Percentiles rank a stretch among this genome's conserved stretches.
These are phyloP conservation scores for Salix brachista DNA, from an alignment of 345 rosid genomes.

Conservation along the genomic window DNA sequence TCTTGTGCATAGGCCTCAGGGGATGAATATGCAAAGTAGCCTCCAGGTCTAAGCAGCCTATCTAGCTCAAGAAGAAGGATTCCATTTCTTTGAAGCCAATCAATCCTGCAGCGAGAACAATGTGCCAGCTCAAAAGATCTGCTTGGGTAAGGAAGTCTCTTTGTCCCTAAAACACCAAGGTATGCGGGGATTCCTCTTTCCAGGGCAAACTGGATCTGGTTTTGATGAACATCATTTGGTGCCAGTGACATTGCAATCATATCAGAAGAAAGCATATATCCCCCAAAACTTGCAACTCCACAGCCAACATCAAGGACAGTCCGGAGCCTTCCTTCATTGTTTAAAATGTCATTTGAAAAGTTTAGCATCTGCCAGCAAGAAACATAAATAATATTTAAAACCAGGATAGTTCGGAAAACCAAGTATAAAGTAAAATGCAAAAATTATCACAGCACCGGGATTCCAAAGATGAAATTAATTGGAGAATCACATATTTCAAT, in stretches of 20 bases:
- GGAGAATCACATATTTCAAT: background rate
- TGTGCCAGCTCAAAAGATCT: constrained; percentile 98
- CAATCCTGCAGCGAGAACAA: constrained; percentile 96
- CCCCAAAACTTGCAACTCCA: constrained; percentile 99
- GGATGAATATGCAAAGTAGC: constrained; percentile 96
- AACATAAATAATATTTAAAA: background rate
- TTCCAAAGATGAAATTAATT: background rate
- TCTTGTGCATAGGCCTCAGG: constrained; percentile 99
- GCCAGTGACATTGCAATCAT: constrained; percentile 87
- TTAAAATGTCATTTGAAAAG: constrained; percentile 62
- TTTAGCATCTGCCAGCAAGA: constrained; percentile 85
- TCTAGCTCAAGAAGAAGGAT: constrained; percentile 97
- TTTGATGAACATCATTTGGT: constrained; percentile 98
- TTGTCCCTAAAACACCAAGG: constrained; percentile 94
- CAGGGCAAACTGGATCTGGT: constrained; percentile 97
- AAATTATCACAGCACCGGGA: background rate
- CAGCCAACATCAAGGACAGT: constrained; percentile 98
- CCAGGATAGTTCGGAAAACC: background rate
- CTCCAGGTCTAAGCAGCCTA: constrained; percentile 93
- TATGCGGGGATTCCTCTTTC: constrained; percentile 99
- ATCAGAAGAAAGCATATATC: constrained; percentile 79
- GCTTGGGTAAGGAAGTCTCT: constrained; percentile 97
- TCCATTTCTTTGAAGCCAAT: constrained; percentile 99
- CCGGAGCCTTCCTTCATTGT: constrained; percentile 70
- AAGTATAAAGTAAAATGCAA: background rate